Evolutionary conservation across 2,329 filamentous ascomycete species (phyloP).

Genomic region (Rhexocercosporidium sp.): DNA sequence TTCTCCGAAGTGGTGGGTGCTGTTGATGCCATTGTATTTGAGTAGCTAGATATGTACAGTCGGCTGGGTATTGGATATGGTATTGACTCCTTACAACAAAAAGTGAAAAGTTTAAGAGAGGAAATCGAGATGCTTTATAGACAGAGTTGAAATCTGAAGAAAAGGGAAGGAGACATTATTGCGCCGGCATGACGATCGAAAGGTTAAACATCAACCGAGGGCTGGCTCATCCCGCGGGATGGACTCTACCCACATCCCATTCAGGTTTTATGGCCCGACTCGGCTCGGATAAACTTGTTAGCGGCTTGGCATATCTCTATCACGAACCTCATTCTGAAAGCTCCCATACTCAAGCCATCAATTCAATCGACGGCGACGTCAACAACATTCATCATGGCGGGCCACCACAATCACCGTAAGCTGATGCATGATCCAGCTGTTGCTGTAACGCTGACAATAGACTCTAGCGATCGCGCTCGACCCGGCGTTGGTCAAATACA

Average conservation of each 20-base stretch:
- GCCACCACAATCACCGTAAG: conserved; percentile 52
- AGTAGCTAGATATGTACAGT: background rate
- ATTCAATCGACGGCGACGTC: conserved; percentile 29
- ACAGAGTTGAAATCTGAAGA: background rate
- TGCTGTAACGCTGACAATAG: conserved; percentile 21
- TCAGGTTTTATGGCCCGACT: background rate
- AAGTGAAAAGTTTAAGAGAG: background rate
- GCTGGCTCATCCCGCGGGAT: background rate
- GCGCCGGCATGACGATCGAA: background rate
- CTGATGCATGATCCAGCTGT: background rate
- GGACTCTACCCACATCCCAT: background rate
- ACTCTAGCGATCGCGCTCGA: conserved; percentile 40
- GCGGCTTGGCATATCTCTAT: background rate
- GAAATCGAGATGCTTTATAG: background rate
- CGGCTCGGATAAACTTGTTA: background rate
- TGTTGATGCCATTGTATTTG: conserved; percentile 10
- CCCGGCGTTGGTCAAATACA: conserved; percentile 61
- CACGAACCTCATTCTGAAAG: conserved; percentile 10
- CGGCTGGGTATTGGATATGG: background rate
- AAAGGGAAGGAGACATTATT: background rate
- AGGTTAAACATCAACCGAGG: background rate
- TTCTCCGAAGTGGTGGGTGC: conserved; percentile 31
- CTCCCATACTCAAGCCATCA: background rate
- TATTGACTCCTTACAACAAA: background rate
- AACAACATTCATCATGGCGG: conserved; percentile 50